These are phyloP conservation scores for Trametes sp. DNA, from an alignment of 1,284 basidiomycete genomes.

Conservation along the genomic window DNA sequence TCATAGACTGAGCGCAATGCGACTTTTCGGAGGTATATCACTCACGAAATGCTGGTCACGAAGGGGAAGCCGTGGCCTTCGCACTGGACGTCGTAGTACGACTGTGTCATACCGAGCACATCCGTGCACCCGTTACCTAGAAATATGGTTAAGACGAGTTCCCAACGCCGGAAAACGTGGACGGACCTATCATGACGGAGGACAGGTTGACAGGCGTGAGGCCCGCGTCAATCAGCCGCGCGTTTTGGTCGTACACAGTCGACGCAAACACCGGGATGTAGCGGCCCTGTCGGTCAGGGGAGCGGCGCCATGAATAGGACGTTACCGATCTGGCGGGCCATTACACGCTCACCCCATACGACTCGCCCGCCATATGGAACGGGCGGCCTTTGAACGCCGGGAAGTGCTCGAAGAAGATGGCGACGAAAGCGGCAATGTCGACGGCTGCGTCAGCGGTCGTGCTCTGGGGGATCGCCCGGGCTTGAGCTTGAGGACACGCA, in stretches of 20 bases:
- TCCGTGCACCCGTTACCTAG: constrained; percentile 57
- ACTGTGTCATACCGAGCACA: constrained; percentile 33
- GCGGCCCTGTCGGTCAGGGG: constrained; percentile 61
- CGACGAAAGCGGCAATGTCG: constrained; percentile 74
- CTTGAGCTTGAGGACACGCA: background rate
- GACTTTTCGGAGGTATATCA: background rate
- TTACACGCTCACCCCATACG: constrained; percentile 58
- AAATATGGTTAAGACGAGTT: no score
- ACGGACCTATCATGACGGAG: constrained; percentile 79
- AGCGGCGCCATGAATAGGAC: background rate
- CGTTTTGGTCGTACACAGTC: constrained; percentile 83
- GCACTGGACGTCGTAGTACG: constrained; percentile 47
- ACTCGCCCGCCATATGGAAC: constrained; percentile 81
- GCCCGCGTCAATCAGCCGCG: constrained; percentile 61
- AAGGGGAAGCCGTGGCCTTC: constrained; percentile 37
- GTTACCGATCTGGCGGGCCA: background rate
- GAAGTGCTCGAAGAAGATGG: constrained; percentile 80
- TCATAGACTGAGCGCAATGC: no score
- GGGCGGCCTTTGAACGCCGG: constrained; percentile 66
- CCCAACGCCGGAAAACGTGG: background rate
- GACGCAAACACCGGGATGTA: constrained; percentile 88
- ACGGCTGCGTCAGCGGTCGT: constrained; percentile 73
- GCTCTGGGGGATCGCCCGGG: constrained; percentile 43
- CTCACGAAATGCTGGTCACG: constrained; percentile 30
- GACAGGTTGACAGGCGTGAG: constrained; percentile 80